phyloP scores from a whole-genome alignment of 768 basidiomycete species.

The Xanthoconium purpureum region DNA sequence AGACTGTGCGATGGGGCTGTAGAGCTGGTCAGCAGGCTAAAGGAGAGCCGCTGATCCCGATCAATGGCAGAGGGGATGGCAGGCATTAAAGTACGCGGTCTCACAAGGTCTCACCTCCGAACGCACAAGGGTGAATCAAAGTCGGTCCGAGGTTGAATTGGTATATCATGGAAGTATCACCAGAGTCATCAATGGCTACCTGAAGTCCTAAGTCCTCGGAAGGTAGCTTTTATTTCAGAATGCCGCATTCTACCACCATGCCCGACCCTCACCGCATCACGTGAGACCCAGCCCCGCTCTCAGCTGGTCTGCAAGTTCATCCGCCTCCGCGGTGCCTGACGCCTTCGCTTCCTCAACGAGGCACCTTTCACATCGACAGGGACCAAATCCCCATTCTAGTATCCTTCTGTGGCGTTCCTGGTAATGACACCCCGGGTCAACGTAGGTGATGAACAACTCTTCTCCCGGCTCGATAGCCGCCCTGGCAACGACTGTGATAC shows the following conservation, averaged over 20 bases:
- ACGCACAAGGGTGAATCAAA: no score
- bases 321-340: slow-evolving; percentile 22
- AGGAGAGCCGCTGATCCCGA: no score
- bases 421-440: slow-evolving; percentile 49
- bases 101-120: no score
- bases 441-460: slow-evolving; percentile 77
- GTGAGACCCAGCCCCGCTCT: slow-evolving; percentile 62
- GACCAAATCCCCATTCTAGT: slow-evolving; percentile 71
- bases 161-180: no score
- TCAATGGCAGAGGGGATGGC: no score
- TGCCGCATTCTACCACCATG: background rate
- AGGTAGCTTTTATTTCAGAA: background rate
- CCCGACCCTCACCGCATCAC: slow-evolving; percentile 22
- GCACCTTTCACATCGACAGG: slow-evolving; percentile 70
- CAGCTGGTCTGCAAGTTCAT: slow-evolving; percentile 56
- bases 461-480: slow-evolving; percentile 62
- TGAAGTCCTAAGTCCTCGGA: background rate
- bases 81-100: no score
- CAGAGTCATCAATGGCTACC: no score
- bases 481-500: slow-evolving; percentile 74
- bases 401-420: slow-evolving; percentile 50
- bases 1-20: no score
- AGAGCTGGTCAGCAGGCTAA: no score
- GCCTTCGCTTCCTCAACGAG: slow-evolving; percentile 44
- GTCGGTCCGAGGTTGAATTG: background rate